These are phyloP conservation scores for Rheum nobile DNA, from an alignment of 148 eudicot genomes.

Conservation along the genomic window DNA sequence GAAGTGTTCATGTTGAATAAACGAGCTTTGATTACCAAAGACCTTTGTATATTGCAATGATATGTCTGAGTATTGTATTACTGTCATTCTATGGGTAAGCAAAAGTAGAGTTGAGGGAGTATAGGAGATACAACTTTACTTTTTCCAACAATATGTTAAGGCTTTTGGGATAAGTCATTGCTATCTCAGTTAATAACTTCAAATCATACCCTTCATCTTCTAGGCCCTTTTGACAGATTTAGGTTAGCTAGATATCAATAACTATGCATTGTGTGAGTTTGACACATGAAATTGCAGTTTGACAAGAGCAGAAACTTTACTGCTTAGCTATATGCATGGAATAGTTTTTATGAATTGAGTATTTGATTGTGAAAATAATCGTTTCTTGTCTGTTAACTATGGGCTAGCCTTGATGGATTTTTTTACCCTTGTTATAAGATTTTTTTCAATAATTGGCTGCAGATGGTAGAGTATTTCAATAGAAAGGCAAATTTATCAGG, in stretches of 20 bases:
- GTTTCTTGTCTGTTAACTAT: background rate
- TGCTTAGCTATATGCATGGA: background rate
- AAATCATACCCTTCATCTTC: background rate
- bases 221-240: background rate
- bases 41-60: background rate
- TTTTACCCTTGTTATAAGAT: slow-evolving; percentile 4
- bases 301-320: background rate
- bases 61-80: background rate
- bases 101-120: background rate
- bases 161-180: background rate
- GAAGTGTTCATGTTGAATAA: background rate
- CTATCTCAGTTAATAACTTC: background rate
- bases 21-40: background rate
- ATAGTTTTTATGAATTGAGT: background rate
- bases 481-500: slow-evolving; percentile 53
- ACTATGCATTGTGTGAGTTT: background rate
- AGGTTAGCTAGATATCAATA: background rate
- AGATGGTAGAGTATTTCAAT: slow-evolving; percentile 88
- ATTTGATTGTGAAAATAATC: background rate
- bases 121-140: background rate
- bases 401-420: background rate
- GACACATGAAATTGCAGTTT: background rate
- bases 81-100: background rate
- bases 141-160: background rate
- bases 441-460: slow-evolving; percentile 16